Conservation (phyloP, 1,139 yeast genomes). For the Blastobotrys capitulatus region DNA sequence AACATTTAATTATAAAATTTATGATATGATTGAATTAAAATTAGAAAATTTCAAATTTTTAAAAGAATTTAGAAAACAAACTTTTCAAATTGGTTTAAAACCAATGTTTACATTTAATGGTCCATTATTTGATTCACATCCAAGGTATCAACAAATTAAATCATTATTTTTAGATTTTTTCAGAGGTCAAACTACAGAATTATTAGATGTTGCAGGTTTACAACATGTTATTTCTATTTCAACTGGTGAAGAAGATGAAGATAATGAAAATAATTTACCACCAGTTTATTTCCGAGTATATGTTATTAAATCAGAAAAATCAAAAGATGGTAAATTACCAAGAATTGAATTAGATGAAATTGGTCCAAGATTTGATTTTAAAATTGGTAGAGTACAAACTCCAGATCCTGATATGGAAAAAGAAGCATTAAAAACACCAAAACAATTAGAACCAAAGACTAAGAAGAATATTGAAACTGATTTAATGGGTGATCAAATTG, state of each 20-base stretch:
- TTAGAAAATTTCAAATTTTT: conserved; percentile 66
- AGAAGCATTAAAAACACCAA: conserved; percentile 81
- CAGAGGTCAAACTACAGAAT: conserved; percentile 73
- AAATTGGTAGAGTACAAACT: conserved; percentile 79
- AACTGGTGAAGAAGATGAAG: conserved; percentile 68
- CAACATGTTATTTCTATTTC: conserved; percentile 86
- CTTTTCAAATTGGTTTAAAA: conserved; percentile 84
- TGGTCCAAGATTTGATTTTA: conserved; percentile 94
- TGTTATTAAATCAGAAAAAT: conserved; percentile 69
- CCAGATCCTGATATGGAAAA: conserved; percentile 86
- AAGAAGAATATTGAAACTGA: conserved; percentile 90
- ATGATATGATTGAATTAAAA: conserved; percentile 90
- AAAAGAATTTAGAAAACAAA: conserved; percentile 65
- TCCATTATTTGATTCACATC: conserved; percentile 83
- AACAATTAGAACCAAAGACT: conserved; percentile 71
- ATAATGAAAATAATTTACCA: conserved; percentile 55
- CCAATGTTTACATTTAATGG: conserved; percentile 96
- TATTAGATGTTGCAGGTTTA: conserved; percentile 91
- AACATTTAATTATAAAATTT: conserved; percentile 83
- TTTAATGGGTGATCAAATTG: conserved; percentile 92
- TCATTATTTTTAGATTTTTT: conserved; percentile 87
- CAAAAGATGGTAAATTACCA: conserved; percentile 69
- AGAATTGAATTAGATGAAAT: conserved; percentile 91
- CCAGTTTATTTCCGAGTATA: conserved; percentile 86
- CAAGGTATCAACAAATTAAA: conserved; percentile 78